Base-by-base conservation (phyloP, 78 protist species). In the Dictyostelium firmibasis region DNA sequence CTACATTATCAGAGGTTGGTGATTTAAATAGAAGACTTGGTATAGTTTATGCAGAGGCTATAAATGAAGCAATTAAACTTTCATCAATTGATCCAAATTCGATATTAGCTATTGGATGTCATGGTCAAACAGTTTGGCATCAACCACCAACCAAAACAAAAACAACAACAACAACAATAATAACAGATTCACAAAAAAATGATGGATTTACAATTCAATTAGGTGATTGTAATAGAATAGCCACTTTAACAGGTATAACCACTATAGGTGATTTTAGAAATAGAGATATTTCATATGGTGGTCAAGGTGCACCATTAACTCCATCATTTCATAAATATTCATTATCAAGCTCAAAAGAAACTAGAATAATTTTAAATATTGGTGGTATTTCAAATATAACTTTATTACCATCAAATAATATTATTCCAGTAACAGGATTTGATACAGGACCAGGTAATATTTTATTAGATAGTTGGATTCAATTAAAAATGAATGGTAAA, bases 371-470 rank as follows among this genome's bases (percentile, higher is more conserved):
- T 13, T 33, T 84, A 27, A 93, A 86, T 60, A 79, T 93, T 33
- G 96, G 96, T 64, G 96, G 96, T 9, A 93, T 93, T 41, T 93
- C 87, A 13, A 93, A 93, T 81, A 50, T 93, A 27, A 93, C 96
- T 10, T 10, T 93, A 27, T 64, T 93, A 8, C 75, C 47, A 74
- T 11, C 93, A 41, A 53, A 50, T 38, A 23, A 33, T 25, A 16
- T 36, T 14, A 38, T 38, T 10, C 44, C 23, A 50, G 74, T 50
- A 20, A 35, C n/a, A 14, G 89, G 83, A 11, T 93, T 72, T 69
- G 96, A 93, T 36, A 93, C 93, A n/a, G 96, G 96, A 16, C 92
- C 96, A 14, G 96, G 93, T 20, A 93, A 93, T 82, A 86, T 83
- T 8, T 43, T 93, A 36, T 31, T 88, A 14, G 96, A 93, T 88